Conservation (phyloP, 768 basidiomycete genomes). For the Hericium erinaceus region DNA sequence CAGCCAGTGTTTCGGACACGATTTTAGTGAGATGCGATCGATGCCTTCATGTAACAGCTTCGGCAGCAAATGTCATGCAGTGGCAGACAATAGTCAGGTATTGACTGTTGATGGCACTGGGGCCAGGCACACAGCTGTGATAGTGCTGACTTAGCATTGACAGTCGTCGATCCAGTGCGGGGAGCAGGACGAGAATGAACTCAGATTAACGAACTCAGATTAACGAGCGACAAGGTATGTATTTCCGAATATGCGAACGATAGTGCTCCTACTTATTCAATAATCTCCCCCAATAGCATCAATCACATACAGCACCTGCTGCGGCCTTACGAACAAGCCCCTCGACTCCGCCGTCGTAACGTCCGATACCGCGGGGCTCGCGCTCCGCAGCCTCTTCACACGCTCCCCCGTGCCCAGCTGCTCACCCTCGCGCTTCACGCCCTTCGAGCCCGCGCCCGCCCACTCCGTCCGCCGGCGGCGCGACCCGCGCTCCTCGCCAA, state of each 20-base stretch:
- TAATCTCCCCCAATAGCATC: slow-evolving; percentile 51
- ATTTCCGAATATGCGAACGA: no score
- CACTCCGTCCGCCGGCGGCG: slow-evolving; percentile 33
- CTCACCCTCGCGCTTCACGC: slow-evolving; percentile 50
- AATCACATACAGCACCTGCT: slow-evolving; percentile 81
- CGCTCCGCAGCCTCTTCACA: slow-evolving; percentile 54
- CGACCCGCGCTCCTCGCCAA: slow-evolving; percentile 35
- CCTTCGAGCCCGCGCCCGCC: slow-evolving; percentile 21
- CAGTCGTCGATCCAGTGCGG: background rate
- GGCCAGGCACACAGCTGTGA: no score
- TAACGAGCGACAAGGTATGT: no score
- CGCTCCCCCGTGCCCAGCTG: slow-evolving; percentile 32
- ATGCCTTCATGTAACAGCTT: no score
- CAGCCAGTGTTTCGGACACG: no score
- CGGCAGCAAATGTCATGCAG: no score
- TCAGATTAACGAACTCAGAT: background rate
- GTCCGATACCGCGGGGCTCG: slow-evolving; percentile 56
- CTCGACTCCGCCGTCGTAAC: slow-evolving; percentile 52
- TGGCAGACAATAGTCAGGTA: no score
- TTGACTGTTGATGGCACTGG: no score
- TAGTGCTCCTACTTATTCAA: background rate
- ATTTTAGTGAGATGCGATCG: no score
- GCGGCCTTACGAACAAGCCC: slow-evolving; percentile 76
- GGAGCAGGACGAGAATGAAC: background rate
- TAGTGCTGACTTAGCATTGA: no score